Conservation (phyloP, 2,329 filamentous ascomycete genomes). For the Leptographium wingfieldii region DNA sequence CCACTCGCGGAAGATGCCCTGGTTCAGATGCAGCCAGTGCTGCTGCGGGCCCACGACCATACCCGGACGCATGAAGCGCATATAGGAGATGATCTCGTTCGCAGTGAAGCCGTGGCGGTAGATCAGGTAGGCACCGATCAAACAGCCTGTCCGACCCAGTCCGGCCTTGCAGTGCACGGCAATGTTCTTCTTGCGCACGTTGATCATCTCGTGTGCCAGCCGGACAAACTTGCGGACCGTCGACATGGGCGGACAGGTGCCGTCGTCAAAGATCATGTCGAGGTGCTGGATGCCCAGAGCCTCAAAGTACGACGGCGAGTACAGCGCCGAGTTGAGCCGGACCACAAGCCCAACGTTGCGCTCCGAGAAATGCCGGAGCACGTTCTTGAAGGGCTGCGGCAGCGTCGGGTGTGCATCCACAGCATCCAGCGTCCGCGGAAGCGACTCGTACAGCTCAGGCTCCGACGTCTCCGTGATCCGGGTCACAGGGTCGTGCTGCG, state of each 20-base stretch:
- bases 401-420: constrained; percentile 59
- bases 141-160: constrained; percentile 83
- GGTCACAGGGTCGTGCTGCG: constrained; percentile 66
- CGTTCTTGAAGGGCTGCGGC: constrained; percentile 87
- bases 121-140: constrained; percentile 95
- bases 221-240: constrained; percentile 94
- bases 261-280: constrained; percentile 99
- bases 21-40: constrained; percentile 97
- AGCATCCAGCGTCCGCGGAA: constrained; percentile 66
- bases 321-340: constrained; percentile 86
- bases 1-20: constrained; percentile 96
- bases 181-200: constrained; percentile 78
- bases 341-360: constrained; percentile 89
- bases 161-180: constrained; percentile 98
- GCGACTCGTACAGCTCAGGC: constrained; percentile 55
- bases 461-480: constrained; percentile 62
- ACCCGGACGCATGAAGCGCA: constrained; percentile 97
- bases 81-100: constrained; percentile 93
- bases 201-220: constrained; percentile 89
- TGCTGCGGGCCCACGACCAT: constrained; percentile 99
- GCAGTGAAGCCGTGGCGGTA: constrained; percentile 96
- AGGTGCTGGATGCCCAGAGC: constrained; percentile 88
- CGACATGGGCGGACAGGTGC: constrained; percentile 79
- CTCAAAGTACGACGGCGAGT: constrained; percentile 95
- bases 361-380: constrained; percentile 76